Evolutionary conservation across 2,329 filamentous ascomycete genomes (phyloP).

Genomic region (Knoxdaviesia proteae): DNA sequence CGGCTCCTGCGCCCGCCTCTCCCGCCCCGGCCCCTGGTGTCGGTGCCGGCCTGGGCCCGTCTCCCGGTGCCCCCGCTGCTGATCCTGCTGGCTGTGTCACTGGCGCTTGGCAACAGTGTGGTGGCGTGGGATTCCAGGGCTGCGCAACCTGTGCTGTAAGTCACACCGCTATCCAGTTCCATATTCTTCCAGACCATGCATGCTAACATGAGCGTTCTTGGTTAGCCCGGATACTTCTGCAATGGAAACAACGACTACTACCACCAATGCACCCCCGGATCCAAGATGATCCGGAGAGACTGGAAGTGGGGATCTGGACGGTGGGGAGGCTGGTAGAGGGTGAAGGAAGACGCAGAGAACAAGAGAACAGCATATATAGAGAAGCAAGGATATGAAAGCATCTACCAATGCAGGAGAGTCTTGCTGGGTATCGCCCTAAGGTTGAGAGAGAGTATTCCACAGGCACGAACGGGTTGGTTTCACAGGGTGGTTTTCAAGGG

Average conservation of each 20-base stretch:
- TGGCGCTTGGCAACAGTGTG: slow-evolving; percentile 16
- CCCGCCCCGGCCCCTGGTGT: slow-evolving; percentile 4
- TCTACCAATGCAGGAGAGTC: too few relatives aligned
- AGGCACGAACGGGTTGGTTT: too few relatives aligned
- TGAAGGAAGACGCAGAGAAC: too few relatives aligned
- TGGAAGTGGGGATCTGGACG: too few relatives aligned
- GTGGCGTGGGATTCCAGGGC: slow-evolving; percentile 18
- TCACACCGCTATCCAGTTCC: not conserved
- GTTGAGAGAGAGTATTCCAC: too few relatives aligned
- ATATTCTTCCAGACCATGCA: not conserved
- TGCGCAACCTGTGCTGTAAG: slow-evolving; percentile 19
- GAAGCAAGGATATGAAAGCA: too few relatives aligned
- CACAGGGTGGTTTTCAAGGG: too few relatives aligned
- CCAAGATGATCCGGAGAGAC: too few relatives aligned
- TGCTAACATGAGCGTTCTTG: not conserved
- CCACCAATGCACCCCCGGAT: not conserved
- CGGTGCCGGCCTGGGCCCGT: too few relatives aligned
- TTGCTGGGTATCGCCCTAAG: too few relatives aligned
- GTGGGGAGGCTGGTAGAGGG: too few relatives aligned
- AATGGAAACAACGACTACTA: slow-evolving; percentile 3
- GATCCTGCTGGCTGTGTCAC: slow-evolving; percentile 12
- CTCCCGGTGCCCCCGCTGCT: slow-evolving; percentile 2
- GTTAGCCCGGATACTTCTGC: slow-evolving; percentile 1
- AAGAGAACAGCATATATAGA: too few relatives aligned
- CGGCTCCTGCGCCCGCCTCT: slow-evolving; percentile 1